These are phyloP conservation scores for Medicago lupulina DNA, from an alignment of 306 rosid species.

Conservation along the genomic window DNA sequence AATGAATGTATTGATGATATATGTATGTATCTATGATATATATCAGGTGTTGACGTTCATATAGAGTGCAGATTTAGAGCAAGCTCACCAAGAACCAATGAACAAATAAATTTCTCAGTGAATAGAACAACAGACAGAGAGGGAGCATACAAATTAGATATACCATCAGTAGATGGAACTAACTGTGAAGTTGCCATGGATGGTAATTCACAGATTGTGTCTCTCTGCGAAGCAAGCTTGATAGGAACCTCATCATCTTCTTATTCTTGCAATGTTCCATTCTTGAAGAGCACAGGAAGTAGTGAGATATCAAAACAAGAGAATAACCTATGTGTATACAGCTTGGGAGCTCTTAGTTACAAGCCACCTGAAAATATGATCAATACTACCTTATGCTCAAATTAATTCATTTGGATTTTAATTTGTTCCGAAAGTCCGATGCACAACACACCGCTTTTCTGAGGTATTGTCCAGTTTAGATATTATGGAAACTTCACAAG, in stretches of 20 bases:
- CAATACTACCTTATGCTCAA: conserved; percentile 5
- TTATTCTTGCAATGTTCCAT: conserved; percentile 14
- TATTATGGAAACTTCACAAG: not conserved
- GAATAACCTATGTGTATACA: conserved; percentile 13
- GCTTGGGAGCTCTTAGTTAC: not conserved
- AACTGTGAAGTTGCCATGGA: conserved; percentile 42
- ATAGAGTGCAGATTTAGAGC: conserved; percentile 74
- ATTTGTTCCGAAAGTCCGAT: not conserved
- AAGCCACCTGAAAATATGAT: conserved; percentile 18
- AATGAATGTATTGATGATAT: no score
- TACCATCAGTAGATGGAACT: conserved; percentile 67
- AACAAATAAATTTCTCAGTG: conserved; percentile 58
- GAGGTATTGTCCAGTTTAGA: not conserved
- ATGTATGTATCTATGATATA: not conserved
- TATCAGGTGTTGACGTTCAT: conserved; percentile 70
- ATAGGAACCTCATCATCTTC: not conserved
- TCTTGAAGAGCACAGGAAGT: conserved; percentile 7
- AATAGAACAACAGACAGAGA: conserved; percentile 63
- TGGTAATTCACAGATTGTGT: not conserved
- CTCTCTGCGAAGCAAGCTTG: conserved; percentile 9
- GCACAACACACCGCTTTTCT: not conserved
- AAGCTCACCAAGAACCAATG: conserved; percentile 51
- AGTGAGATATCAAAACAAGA: not conserved
- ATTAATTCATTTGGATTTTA: not conserved
- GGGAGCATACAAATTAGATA: conserved; percentile 64